These are phyloP conservation scores for Tremellales sp. DNA, from an alignment of 1,284 basidiomycete genomes.

Conservation along the genomic window DNA sequence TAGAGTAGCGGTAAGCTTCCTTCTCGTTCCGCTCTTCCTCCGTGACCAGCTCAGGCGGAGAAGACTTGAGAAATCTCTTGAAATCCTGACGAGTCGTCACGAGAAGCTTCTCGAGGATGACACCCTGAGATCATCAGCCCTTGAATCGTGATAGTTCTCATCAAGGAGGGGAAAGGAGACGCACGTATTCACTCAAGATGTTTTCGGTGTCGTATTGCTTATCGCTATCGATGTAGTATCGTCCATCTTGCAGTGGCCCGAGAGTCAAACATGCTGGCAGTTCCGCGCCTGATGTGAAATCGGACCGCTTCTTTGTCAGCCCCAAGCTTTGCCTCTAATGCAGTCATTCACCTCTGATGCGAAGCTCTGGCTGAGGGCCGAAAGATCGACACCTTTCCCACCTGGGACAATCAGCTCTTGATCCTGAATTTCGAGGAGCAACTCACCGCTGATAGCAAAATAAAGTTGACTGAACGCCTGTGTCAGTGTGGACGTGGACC, in stretches of 20 bases:
- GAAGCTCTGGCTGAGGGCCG: slow-evolving; percentile 60
- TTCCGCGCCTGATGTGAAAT: slow-evolving; percentile 74
- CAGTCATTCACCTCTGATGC: slow-evolving; percentile 55
- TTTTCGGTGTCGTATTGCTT: slow-evolving; percentile 58
- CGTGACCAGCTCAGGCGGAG: slow-evolving; percentile 43
- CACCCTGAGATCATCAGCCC: slow-evolving; percentile 67
- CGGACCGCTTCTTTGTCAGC: slow-evolving; percentile 52
- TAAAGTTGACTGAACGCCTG: slow-evolving; percentile 83
- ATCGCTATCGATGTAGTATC: slow-evolving; percentile 77
- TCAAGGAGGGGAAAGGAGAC: slow-evolving; percentile 23
- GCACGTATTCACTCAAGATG: slow-evolving; percentile 73
- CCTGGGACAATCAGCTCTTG: slow-evolving; percentile 38
- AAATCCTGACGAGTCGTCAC: slow-evolving; percentile 68
- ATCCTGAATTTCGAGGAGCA: not conserved
- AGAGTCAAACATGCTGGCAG: slow-evolving; percentile 72
- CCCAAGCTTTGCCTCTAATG: not conserved
- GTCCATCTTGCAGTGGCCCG: slow-evolving; percentile 56
- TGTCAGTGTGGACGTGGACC: slow-evolving; percentile 89
- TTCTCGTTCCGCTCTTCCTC: slow-evolving; percentile 47
- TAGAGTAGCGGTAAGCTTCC: slow-evolving; percentile 79
- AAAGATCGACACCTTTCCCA: slow-evolving; percentile 60
- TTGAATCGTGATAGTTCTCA: too few species aligned
- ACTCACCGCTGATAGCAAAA: slow-evolving; percentile 59
- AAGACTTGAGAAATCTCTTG: slow-evolving; percentile 57
- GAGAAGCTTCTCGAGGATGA: slow-evolving; percentile 82